Evolutionary conservation across 371 early-diverging fungal genomes (phyloP).

Genomic region (Lichtheimia ramosa): DNA sequence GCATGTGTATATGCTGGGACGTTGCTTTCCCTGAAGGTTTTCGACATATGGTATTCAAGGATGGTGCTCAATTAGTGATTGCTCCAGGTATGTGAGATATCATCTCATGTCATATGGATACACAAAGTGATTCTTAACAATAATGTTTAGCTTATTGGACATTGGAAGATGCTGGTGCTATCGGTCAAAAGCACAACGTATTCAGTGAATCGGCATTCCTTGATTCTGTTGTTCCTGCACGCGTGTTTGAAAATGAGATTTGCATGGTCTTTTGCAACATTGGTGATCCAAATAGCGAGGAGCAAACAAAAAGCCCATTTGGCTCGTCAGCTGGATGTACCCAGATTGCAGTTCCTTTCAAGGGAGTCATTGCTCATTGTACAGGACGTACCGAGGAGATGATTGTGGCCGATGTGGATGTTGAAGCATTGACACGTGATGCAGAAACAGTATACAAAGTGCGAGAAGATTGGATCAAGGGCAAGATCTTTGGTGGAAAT

Average conservation of each 20-base stretch:
- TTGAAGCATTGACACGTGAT: constrained; percentile 21
- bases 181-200: constrained; percentile 18
- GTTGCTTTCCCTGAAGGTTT: constrained; percentile 33
- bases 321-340: constrained; percentile 25
- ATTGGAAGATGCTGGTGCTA: constrained; percentile 30
- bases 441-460: constrained; percentile 32
- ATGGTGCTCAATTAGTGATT: constrained; percentile 34
- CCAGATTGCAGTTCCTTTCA: constrained; percentile 40
- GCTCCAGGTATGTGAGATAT: constrained; percentile 24
- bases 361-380: constrained; percentile 24
- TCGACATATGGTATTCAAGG: constrained; percentile 27
- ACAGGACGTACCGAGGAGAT: constrained; percentile 27
- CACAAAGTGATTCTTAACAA: no score
- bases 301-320: constrained; percentile 7
- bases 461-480: constrained; percentile 31
- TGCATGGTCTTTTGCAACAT: constrained; percentile 33
- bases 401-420: constrained; percentile 30
- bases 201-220: constrained; percentile 29
- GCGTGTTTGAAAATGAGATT: constrained; percentile 36
- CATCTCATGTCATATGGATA: neutral
- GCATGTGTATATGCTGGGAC: constrained; percentile 40
- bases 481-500: constrained; percentile 20
- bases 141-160: constrained; percentile 30
- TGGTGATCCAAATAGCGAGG: constrained; percentile 8
- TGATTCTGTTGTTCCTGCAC: constrained; percentile 23